Conservation (phyloP, 2,329 filamentous ascomycete species). For the Pseudogymnoascus sp. region DNA sequence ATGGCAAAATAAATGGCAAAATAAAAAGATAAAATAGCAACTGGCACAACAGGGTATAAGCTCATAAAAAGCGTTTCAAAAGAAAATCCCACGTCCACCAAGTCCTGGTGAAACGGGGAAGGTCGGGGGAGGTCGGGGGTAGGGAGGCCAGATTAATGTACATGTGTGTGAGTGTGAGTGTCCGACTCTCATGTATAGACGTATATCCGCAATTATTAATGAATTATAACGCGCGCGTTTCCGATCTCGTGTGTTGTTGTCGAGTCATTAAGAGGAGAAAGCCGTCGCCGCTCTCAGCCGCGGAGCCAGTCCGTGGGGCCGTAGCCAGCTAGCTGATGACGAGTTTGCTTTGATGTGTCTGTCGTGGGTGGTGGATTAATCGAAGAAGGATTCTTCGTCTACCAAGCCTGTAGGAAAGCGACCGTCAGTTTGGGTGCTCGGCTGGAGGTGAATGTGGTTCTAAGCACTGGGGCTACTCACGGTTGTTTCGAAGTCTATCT, state of each 20-base stretch:
- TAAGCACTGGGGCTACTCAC: conserved; percentile 23
- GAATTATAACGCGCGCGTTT: not conserved
- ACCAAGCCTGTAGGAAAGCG: conserved; percentile 21
- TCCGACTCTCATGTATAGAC: not conserved
- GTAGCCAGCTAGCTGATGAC: not conserved
- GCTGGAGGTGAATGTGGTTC: conserved; percentile 24
- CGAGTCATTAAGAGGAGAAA: not conserved
- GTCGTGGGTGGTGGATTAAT: conserved; percentile 18
- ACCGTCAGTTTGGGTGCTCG: not conserved
- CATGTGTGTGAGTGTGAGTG: not conserved
- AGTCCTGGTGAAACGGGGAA: not conserved
- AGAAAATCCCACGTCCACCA: not conserved
- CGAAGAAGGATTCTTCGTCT: conserved; percentile 28
- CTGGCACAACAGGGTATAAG: conserved; percentile 5
- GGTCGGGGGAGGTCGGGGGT: no score
- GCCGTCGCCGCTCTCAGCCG: not conserved
- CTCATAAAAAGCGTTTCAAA: not conserved
- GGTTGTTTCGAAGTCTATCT: conserved; percentile 17
- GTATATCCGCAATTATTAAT: conserved; percentile 1
- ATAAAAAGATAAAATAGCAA: not conserved
- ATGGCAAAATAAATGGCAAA: not conserved
- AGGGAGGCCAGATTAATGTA: conserved; percentile 2
- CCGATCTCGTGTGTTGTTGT: conserved; percentile 1
- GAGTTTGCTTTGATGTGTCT: not conserved
- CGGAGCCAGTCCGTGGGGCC: not conserved